Base-by-base conservation (phyloP, 129 eudicot genomes). In the Erigeron canadensis region DNA sequence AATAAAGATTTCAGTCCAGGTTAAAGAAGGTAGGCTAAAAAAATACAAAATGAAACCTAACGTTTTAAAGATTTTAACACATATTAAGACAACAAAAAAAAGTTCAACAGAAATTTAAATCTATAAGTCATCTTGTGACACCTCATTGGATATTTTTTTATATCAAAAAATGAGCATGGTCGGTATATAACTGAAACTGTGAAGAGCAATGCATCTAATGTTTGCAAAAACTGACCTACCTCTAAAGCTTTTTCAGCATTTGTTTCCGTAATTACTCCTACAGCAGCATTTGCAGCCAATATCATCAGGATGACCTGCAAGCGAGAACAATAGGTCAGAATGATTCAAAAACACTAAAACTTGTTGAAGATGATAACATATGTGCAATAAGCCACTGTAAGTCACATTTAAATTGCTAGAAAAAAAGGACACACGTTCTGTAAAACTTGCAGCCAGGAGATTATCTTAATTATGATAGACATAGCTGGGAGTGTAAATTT, bases 211-310 rank as follows among this genome's bases (percentile, higher is more conserved):
- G 37, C 34, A 11, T 40, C 7, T 18, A 23, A 23, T 48, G 22
- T 23, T 23, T 54, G 21, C 37, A 69, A 23, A 46, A 10, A 38
- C n/a, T 17, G 76, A 72, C 81, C 56, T 71, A 93, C 98, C 91
- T 89, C 98, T 51, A 93, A 82, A 68, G 98, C 98, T 83, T 89
- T 93, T 81, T 93, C 98, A 71, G 98, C 98, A 84, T 93, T 93
- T 62, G 98, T 93, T 85, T 93, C 98, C 67, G 98, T 93, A 75
- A 93, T 93, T 65, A 93, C 98, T 74, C 98, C 98, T 34, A 93
- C 98, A 44, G 98, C 95, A 66, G 98, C 98, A 84, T 89, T 93
- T 79, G 96, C 98, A 13, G 96, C 98, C 86, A 93, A 78, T 93
- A 93, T 93, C 96, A 89, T 85, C 28, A 93, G 83, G 28, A 93